Conservation (phyloP, 805 yeast genomes). For the Ogataea angusta region DNA sequence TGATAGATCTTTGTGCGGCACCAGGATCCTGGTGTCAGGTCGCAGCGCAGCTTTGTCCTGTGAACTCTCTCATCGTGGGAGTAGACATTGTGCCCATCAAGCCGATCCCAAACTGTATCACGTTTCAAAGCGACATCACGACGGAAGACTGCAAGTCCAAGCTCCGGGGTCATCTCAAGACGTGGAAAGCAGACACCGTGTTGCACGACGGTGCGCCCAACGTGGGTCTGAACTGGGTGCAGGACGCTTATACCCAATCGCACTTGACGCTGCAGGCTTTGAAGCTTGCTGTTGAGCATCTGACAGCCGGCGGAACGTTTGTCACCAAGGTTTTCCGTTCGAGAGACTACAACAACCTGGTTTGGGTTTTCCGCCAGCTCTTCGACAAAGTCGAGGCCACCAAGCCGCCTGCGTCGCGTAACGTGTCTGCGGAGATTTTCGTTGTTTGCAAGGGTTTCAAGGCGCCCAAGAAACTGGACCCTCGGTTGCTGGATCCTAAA, state of each 20-base stretch:
- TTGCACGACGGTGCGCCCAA: conserved; percentile 99
- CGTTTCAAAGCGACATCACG: conserved; percentile 95
- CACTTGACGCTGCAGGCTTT: conserved; percentile 92
- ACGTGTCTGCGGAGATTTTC: conserved; percentile 97
- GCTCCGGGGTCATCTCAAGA: conserved; percentile 92
- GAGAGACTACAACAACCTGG: conserved; percentile 93
- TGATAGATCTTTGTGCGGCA: conserved; percentile 97
- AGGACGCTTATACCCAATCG: conserved; percentile 98
- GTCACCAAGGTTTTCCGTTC: conserved; percentile 97
- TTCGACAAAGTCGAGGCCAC: conserved; percentile 98
- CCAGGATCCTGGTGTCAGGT: conserved; percentile 99
- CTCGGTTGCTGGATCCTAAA: conserved; percentile 84
- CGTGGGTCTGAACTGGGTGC: conserved; percentile 99
- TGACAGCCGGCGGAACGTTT: conserved; percentile 89
- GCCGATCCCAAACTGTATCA: conserved; percentile 89
- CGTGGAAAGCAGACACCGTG: conserved; percentile 98
- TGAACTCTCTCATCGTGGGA: conserved; percentile 91
- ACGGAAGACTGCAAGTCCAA: conserved; percentile 96
- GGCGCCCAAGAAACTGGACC: conserved; percentile 94
- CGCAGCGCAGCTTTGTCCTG: conserved; percentile 89
- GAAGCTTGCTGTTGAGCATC: conserved; percentile 89
- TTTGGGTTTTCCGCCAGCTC: conserved; percentile 97
- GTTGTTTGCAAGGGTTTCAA: conserved; percentile 95
- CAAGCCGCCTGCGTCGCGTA: conserved; percentile 98
- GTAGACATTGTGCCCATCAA: conserved; percentile 98